phyloP scores from a whole-genome alignment of 1,284 basidiomycete genomes.

The Apiotrichum gracile region DNA sequence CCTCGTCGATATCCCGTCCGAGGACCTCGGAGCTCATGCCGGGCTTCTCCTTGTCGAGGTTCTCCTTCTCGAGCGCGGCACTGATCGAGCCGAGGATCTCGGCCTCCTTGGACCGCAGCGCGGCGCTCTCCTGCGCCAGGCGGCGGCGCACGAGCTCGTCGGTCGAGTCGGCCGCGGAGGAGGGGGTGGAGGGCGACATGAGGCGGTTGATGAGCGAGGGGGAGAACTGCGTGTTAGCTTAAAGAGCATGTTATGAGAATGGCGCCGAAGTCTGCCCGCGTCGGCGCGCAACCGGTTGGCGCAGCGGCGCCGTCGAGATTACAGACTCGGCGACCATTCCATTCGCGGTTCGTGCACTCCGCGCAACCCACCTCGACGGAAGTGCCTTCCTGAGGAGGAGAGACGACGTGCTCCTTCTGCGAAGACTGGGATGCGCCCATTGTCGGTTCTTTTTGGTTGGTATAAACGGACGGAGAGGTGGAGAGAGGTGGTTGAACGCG shows the following conservation, averaged over 20 bases:
- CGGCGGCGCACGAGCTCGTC: constrained; percentile 42
- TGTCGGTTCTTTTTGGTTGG: constrained; percentile 1
- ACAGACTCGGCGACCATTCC: too few relatives aligned
- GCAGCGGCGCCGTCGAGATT: not conserved
- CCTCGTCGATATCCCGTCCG: constrained; percentile 46
- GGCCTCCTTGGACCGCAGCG: constrained; percentile 41
- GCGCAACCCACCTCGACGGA: constrained; percentile 39
- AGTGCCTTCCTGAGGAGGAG: constrained; percentile 32
- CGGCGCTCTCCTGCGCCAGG: constrained; percentile 41
- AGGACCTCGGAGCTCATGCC: constrained; percentile 43
- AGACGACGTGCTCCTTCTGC: constrained; percentile 41
- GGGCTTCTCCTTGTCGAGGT: constrained; percentile 46
- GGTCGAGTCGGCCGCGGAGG: constrained; percentile 13
- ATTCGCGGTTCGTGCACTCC: too few relatives aligned
- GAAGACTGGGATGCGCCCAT: constrained; percentile 42
- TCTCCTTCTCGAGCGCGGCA: constrained; percentile 47
- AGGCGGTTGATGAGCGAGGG: constrained; percentile 41
- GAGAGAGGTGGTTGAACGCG: not conserved
- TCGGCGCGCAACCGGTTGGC: too few relatives aligned
- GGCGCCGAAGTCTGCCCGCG: too few relatives aligned
- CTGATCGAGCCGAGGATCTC: constrained; percentile 43
- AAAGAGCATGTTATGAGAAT: too few relatives aligned
- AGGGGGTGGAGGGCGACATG: constrained; percentile 19
- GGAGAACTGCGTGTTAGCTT: constrained; percentile 33
- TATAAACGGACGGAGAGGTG: too few relatives aligned